These are phyloP conservation scores for Geoglossum cookeanum DNA, from an alignment of 2,329 filamentous ascomycete genomes.

Conservation along the genomic window DNA sequence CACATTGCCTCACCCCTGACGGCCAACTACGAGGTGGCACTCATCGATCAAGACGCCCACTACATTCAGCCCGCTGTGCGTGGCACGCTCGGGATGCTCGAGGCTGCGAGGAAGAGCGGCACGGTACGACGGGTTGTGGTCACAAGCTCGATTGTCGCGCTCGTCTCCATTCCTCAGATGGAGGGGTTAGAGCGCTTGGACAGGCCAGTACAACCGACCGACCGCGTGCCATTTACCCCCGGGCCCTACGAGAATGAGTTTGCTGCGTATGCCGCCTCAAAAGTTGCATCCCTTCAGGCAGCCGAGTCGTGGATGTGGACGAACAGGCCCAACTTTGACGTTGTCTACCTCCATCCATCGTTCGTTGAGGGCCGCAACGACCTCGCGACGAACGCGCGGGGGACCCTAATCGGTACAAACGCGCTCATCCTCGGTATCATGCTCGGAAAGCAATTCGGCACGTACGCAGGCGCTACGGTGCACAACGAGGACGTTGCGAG, in stretches of 20 bases:
- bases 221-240: conserved; percentile 32
- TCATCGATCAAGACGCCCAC: conserved; percentile 18
- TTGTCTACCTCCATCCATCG: conserved; percentile 36
- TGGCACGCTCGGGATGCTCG: conserved; percentile 16
- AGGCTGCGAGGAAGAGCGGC: not conserved
- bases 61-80: conserved; percentile 36
- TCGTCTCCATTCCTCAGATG: conserved; percentile 19
- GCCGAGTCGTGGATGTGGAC: conserved; percentile 14
- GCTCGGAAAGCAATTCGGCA: conserved; percentile 8
- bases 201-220: conserved; percentile 14
- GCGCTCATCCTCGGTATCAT: not conserved
- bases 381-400: not conserved
- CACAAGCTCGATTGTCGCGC: conserved; percentile 22
- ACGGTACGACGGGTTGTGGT: conserved; percentile 11
- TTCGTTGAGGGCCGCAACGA: conserved; percentile 31
- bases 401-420: conserved; percentile 22
- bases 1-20: conserved; percentile 44
- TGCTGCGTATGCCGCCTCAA: conserved; percentile 8
- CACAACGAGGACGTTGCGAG: conserved; percentile 23
- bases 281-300: conserved; percentile 11
- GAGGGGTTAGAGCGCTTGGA: conserved; percentile 4
- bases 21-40: conserved; percentile 20
- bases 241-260: conserved; percentile 16
- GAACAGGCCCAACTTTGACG: conserved; percentile 23
- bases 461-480: conserved; percentile 16